phyloP scores from a whole-genome alignment of 495 filamentous ascomycete species.

The Hyphodiscus hymeniophilus region DNA sequence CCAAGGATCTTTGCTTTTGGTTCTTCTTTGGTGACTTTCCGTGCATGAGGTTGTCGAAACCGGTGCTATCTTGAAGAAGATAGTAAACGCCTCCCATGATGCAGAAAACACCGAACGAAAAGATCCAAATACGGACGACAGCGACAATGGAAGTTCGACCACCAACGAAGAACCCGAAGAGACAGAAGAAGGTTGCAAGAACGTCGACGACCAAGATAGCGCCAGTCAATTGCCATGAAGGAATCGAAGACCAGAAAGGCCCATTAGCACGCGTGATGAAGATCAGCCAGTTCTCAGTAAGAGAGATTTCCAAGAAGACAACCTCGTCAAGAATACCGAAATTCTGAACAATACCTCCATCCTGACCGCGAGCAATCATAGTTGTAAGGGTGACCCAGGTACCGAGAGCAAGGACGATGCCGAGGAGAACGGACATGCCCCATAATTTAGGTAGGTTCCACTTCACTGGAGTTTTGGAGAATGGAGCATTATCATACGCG shows the following conservation, averaged over 20 bases:
- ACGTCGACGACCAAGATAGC: slow-evolving; percentile 77
- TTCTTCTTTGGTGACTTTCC: slow-evolving; percentile 71
- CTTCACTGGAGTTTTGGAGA: slow-evolving; percentile 78
- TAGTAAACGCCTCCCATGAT: slow-evolving; percentile 60
- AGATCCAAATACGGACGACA: slow-evolving; percentile 81
- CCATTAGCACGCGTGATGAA: slow-evolving; percentile 89
- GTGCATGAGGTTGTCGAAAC: slow-evolving; percentile 90
- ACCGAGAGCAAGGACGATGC: slow-evolving; percentile 68
- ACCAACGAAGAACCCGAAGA: slow-evolving; percentile 71
- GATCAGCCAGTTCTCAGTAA: slow-evolving; percentile 94
- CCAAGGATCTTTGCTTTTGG: slow-evolving; percentile 64
- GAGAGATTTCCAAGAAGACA: slow-evolving; percentile 81
- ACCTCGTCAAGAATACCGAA: slow-evolving; percentile 74
- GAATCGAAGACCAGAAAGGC: slow-evolving; percentile 76
- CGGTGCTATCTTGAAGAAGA: slow-evolving; percentile 63
- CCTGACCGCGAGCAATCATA: slow-evolving; percentile 55
- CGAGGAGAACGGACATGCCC: slow-evolving; percentile 81
- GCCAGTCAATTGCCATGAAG: slow-evolving; percentile 70
- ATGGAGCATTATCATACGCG: slow-evolving; percentile 89
- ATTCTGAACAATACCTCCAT: slow-evolving; percentile 81
- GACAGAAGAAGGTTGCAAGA: slow-evolving; percentile 71
- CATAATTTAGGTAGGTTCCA: slow-evolving; percentile 92
- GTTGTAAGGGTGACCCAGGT: slow-evolving; percentile 80
- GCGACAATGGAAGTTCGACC: slow-evolving; percentile 64
- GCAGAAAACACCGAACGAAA: slow-evolving; percentile 80